Percentiles rank a stretch among this genome's conserved stretches.
Conservation (phyloP, 306 rosid species). For the Mucuna pruriens region DNA sequence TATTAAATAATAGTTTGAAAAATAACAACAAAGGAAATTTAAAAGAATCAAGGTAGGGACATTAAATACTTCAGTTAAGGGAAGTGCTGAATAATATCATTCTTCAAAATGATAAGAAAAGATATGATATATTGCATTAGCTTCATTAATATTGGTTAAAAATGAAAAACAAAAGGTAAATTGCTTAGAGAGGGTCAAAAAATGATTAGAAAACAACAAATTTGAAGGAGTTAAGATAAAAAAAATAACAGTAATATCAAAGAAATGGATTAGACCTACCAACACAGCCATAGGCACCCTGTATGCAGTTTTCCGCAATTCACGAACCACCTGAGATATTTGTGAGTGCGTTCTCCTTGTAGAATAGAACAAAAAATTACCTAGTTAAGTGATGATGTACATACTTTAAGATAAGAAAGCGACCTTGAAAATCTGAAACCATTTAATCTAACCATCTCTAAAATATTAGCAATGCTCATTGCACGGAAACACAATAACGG, state of each 20-base stretch:
- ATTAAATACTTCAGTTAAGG: background rate
- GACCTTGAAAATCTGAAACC: background rate
- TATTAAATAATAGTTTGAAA: conserved; percentile 11
- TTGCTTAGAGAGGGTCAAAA: background rate
- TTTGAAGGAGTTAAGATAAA: background rate
- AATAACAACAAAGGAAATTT: background rate
- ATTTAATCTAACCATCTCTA: background rate
- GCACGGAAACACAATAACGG: conserved; percentile 2
- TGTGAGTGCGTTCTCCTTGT: conserved; percentile 97
- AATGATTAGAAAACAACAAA: background rate
- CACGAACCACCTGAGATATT: conserved; percentile 86
- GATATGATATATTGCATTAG: background rate
- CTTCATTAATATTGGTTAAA: background rate
- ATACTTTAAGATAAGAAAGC: background rate
- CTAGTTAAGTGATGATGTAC: conserved; percentile 15
- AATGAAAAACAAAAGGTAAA: background rate
- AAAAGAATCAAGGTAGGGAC: background rate
- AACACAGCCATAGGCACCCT: conserved; percentile 90
- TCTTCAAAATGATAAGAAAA: conserved; percentile 16
- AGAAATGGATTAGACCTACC: conserved; percentile 63
- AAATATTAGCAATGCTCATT: background rate
- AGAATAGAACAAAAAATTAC: conserved; percentile 28
- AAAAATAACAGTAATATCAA: background rate
- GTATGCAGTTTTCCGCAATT: conserved; percentile 80
- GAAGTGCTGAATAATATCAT: background rate